Percentiles rank a stretch among this genome's conserved stretches.
phyloP scores from a whole-genome alignment of 2,329 filamentous ascomycete genomes.

The Tolypocladium sp. region DNA sequence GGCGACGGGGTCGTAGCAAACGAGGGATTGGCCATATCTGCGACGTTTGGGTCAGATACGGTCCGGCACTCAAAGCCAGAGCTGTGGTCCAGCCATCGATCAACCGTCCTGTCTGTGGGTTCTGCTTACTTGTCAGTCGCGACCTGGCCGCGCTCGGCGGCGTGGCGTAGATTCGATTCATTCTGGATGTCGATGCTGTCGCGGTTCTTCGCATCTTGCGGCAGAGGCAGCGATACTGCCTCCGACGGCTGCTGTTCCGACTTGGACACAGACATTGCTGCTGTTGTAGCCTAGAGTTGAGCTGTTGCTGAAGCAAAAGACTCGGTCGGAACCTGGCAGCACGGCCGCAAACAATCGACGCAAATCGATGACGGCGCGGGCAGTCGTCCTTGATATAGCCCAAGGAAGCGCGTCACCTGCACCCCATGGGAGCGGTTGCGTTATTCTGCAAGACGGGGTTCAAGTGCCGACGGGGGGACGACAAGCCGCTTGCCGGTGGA shows the following conservation, averaged over 20 bases:
- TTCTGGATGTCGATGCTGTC: neutral
- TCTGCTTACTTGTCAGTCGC: conserved; percentile 35
- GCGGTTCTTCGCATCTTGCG: neutral
- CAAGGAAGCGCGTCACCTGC: neutral
- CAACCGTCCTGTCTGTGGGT: neutral
- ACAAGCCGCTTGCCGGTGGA: neutral
- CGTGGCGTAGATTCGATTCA: conserved; percentile 9
- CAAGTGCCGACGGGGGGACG: neutral
- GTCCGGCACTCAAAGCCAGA: neutral
- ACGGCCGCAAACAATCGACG: neutral
- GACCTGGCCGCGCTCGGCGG: conserved; percentile 32
- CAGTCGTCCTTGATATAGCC: neutral
- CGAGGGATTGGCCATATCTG: conserved; percentile 38
- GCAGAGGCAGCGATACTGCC: neutral
- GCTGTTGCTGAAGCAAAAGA: neutral
- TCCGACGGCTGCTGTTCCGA: neutral
- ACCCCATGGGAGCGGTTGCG: neutral
- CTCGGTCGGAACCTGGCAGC: neutral
- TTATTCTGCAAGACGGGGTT: neutral
- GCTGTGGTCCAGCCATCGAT: neutral
- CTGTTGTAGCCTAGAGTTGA: neutral
- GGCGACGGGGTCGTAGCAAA: conserved; percentile 46
- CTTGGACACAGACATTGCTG: neutral
- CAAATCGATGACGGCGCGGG: neutral
- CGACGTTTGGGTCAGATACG: neutral